These are phyloP conservation scores for Stylosanthes scabra DNA, from an alignment of 331 rosid genomes.

Conservation along the genomic window DNA sequence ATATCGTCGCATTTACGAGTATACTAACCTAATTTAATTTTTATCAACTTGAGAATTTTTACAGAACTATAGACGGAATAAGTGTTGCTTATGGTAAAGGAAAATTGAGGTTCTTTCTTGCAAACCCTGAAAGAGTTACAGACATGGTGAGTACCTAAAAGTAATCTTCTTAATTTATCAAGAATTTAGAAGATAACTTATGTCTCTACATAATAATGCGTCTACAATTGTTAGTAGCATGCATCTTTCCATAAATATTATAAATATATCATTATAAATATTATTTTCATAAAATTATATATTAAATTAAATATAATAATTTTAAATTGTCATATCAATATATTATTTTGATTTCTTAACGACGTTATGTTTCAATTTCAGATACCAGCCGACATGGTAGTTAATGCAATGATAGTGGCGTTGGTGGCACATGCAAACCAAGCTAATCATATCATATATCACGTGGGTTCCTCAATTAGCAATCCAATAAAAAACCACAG, in stretches of 20 bases:
- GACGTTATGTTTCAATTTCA: conserved; percentile 21
- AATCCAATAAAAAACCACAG: conserved; percentile 40
- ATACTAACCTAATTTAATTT: not conserved
- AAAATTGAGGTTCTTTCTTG: conserved; percentile 57
- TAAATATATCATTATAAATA: too few relatives aligned
- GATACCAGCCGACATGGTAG: conserved; percentile 84
- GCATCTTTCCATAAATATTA: too few relatives aligned
- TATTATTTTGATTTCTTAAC: not conserved
- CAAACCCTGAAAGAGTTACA: conserved; percentile 47
- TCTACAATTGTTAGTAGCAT: too few relatives aligned
- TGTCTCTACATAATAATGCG: too few relatives aligned
- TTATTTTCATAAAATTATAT: too few relatives aligned
- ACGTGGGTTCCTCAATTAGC: conserved; percentile 68
- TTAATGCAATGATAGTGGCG: conserved; percentile 62
- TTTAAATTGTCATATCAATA: too few relatives aligned
- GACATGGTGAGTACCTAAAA: conserved; percentile 58
- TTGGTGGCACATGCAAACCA: conserved; percentile 66
- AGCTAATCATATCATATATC: conserved; percentile 52
- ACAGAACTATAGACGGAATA: conserved; percentile 80
- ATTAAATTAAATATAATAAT: not conserved
- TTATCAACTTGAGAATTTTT: not conserved
- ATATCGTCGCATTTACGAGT: too few relatives aligned
- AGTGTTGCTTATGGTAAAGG: conserved; percentile 63
- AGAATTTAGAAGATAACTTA: too few relatives aligned
- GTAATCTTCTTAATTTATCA: too few relatives aligned